Conservation (phyloP, 306 rosid species). For the Erythrophleum fordii region DNA sequence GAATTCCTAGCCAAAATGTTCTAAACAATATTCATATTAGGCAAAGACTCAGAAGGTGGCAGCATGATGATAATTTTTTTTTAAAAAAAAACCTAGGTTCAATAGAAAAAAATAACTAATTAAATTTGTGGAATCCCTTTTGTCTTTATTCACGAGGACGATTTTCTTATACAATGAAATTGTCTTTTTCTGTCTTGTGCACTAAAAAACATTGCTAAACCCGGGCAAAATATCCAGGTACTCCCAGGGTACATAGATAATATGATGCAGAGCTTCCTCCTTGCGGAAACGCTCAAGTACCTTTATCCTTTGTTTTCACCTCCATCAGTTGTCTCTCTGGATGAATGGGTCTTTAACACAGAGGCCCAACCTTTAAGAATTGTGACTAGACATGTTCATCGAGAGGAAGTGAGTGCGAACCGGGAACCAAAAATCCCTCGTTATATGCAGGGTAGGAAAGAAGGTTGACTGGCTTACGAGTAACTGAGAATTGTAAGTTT, state of each 20-base stretch:
- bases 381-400: conserved; percentile 37
- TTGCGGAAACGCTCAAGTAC: conserved; percentile 68
- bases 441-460: conserved; percentile 54
- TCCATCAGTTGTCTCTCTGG: conserved; percentile 57
- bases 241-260: conserved; percentile 52
- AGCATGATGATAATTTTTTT: too few relatives aligned
- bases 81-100: conserved; percentile 10
- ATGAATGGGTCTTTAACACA: conserved; percentile 75
- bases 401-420: conserved; percentile 7
- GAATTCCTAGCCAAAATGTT: conserved; percentile 17
- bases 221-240: conserved; percentile 48
- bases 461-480: conserved; percentile 45
- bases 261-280: conserved; percentile 77
- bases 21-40: conserved; percentile 18
- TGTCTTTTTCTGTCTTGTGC: conserved; percentile 28
- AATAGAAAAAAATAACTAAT: conserved; percentile 5
- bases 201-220: conserved; percentile 23
- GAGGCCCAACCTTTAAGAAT: conserved; percentile 72
- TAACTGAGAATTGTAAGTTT: conserved; percentile 31
- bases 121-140: background rate
- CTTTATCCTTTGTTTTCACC: conserved; percentile 74
- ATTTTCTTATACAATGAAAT: too few relatives aligned
- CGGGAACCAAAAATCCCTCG: conserved; percentile 43
- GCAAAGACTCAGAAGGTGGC: conserved; percentile 7
- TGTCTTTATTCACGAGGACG: conserved; percentile 27